Evolutionary conservation across 495 filamentous ascomycete species (phyloP).

Genomic region (Cercophora scortea): DNA sequence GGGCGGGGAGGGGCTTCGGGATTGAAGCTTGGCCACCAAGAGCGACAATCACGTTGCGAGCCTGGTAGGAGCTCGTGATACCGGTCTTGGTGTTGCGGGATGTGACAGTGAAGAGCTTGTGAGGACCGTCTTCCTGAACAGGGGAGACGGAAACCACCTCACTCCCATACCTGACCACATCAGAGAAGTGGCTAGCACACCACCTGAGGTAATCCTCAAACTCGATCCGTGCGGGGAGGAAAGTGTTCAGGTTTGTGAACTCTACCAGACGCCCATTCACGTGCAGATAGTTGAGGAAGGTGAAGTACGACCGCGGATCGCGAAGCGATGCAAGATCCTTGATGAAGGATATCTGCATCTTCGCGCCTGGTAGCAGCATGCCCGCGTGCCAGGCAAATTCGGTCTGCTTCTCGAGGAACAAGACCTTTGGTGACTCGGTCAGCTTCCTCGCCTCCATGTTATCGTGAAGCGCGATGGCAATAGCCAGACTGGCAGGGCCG

Average conservation of each 20-base stretch:
- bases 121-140: slow-evolving; percentile 32
- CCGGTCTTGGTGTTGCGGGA: slow-evolving; percentile 31
- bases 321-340: slow-evolving; percentile 90
- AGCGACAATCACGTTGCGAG: slow-evolving; percentile 81
- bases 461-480: slow-evolving; percentile 85
- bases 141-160: slow-evolving; percentile 62
- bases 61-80: slow-evolving; percentile 26
- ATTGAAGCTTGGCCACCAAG: slow-evolving; percentile 75
- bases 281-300: slow-evolving; percentile 91
- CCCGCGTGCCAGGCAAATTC: slow-evolving; percentile 88
- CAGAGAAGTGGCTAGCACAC: slow-evolving; percentile 76
- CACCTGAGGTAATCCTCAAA: slow-evolving; percentile 94
- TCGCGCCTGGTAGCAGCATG: slow-evolving; percentile 86
- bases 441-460: slow-evolving; percentile 35
- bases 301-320: slow-evolving; percentile 84
- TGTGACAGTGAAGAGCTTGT: slow-evolving; percentile 42
- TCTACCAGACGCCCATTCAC: slow-evolving; percentile 67
- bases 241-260: slow-evolving; percentile 86
- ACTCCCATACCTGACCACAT: slow-evolving; percentile 68
- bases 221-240: slow-evolving; percentile 77
- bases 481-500: slow-evolving; percentile 87
- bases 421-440: slow-evolving; percentile 51
- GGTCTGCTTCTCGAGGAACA: slow-evolving; percentile 79
- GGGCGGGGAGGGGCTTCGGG: slow-evolving; percentile 54
- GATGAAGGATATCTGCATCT: slow-evolving; percentile 97